Base-by-base conservation (phyloP, 2,329 filamentous ascomycete genomes). In the Plectosphaerella plurivora region DNA sequence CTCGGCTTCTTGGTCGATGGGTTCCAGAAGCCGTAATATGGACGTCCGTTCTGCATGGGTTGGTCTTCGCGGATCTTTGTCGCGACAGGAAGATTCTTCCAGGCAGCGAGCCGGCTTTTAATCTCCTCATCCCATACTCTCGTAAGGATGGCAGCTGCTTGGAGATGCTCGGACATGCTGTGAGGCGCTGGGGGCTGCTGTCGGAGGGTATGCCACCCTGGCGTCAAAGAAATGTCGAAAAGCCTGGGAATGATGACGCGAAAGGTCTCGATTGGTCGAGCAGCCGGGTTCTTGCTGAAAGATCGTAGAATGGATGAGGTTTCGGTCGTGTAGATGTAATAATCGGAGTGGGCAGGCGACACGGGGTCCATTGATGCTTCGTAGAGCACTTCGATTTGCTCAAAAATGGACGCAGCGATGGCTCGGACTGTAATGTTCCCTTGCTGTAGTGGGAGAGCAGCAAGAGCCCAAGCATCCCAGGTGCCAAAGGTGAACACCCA, bases 401-500 rank as follows among this genome's bases (percentile, higher is more conserved):
- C 59, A 51, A 81, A 75, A 0, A 81, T 60, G 12, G 72, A 63
- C 11, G 61, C 57, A 5, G 71, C 61, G 28, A 74, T 65, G 5
- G 61, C 57, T 37, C 69, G 69, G 9, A 79, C 54, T 2, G 71
- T 52, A 1, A 62, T 57, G 33, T 70, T 67, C 10, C 73, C 72
- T 1, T 65, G 57, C 9, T 63, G 60, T 10, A 69, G 63, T 1
- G 78, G 77, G 16, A 80, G 59, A 3, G 76, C 68, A 1, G 78
- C 71, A 16, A 81, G 62, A 11, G 74, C 73, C 77, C 77, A 82
- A 48, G 80, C 63, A 52, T 82, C 78, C 77, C 78, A 81, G 28
- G 73, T 73, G n/a, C 78, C 78, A 51, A 80, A 72, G 10, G 68
- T 74, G 51, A 82, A 76, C 14, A 81, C 65, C 74, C 75, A 81